A percentile compares a stretch with the other conserved stretches of the same genome.
Evolutionary conservation across 2,329 filamentous ascomycete genomes (phyloP).

Genomic region (Cladophialophora carrionii): DNA sequence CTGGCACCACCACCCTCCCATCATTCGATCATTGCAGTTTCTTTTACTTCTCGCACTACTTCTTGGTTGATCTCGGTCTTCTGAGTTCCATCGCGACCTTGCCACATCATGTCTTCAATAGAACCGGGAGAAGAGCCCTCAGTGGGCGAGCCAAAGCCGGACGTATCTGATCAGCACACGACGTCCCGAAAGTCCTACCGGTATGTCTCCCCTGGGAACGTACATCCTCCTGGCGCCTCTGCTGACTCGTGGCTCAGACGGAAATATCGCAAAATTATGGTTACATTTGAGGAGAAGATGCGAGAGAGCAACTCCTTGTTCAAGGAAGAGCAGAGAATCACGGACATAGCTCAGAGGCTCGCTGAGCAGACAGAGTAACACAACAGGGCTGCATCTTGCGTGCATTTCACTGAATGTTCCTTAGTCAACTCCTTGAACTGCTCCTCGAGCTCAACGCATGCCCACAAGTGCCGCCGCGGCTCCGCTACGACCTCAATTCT

Average conservation of each 20-base stretch:
- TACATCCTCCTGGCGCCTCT: not conserved
- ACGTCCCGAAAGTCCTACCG: constrained; percentile 35
- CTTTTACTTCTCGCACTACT: not conserved
- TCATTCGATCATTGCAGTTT: not conserved
- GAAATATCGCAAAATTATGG: constrained; percentile 88
- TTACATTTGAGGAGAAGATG: constrained; percentile 78
- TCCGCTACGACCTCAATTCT: constrained; percentile 71
- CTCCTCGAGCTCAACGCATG: constrained; percentile 88
- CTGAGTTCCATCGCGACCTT: not conserved
- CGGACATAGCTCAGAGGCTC: constrained; percentile 77
- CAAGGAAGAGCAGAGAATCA: constrained; percentile 78
- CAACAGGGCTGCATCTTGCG: not conserved
- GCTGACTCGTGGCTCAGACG: constrained; percentile 54
- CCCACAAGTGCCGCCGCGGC: constrained; percentile 72
- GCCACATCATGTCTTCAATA: constrained; percentile 22
- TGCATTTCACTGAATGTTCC: constrained; percentile 28
- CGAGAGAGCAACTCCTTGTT: constrained; percentile 68
- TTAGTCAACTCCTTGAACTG: constrained; percentile 82
- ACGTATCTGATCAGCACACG: constrained; percentile 21
- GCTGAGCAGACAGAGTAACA: constrained; percentile 90
- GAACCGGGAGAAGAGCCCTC: constrained; percentile 19
- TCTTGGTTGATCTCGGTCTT: not conserved
- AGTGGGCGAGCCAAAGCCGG: constrained; percentile 18
- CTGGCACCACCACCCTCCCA: not conserved
- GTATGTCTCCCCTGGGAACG: constrained; percentile 1